Evolutionary conservation across 2,329 filamentous ascomycete species (phyloP), one percentile per base, ranked within the genome.

Genomic region (Alternaria ethzedia): DNA sequence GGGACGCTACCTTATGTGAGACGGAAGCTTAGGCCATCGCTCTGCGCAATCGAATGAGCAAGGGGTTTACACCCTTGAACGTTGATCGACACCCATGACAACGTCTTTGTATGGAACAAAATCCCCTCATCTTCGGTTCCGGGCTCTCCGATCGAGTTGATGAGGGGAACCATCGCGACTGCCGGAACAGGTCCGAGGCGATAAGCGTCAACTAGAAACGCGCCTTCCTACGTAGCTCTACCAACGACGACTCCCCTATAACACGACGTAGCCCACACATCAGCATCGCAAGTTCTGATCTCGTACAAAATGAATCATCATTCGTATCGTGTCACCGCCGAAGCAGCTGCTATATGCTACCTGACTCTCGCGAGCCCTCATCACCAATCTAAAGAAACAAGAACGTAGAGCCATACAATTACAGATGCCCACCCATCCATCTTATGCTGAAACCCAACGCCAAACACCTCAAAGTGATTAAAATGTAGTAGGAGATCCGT

Each of bases 371-470:
- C 54, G 59, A 61, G 59, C 44, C 26, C 36, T 44, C 21, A 57
- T 47, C 23, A 46, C 28, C 26, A 28, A 30, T 57, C 46, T 64
- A 57, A 57, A 43, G 25, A 43, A 44, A 36, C 36, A 41, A 30
- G 30, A 32, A 55, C 15, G 28, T 41, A 17, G 28, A 41, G 51
- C 26, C 41, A 41, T 58, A 63, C 26, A 54, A 55, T 32, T 65
- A 65, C 59, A 65, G 11, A 59, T 55, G 50, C 17, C 59, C 59
- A 30, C 59, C 32, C 32, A 36, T 36, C 59, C 59, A 50, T 62
- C 43, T 54, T 44, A 46, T 49, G 54, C 54, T 30, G 6, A 43
- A 15, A 47, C 47, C 43, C 23, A 62, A 62, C 55, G 43, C 63
- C 63, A 7, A 41, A 46, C 30, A 26, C 36, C 54, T 13, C 17